Evolutionary conservation across 2,329 filamentous ascomycete genomes (phyloP).

Genomic region (Apiospora kogelbergensis): DNA sequence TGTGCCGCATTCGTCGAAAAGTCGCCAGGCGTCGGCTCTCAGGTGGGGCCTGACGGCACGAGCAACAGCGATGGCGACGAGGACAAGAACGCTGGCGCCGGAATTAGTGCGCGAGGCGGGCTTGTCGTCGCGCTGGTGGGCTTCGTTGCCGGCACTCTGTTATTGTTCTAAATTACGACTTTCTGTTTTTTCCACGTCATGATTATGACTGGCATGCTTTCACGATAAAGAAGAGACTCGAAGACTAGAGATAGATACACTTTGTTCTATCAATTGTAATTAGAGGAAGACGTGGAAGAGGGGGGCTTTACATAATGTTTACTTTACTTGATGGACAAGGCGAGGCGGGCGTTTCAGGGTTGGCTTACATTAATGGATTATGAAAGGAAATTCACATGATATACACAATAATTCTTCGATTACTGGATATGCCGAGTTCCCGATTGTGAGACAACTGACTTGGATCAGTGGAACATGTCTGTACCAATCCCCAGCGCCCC

Average conservation of each 20-base stretch:
- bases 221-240: not conserved
- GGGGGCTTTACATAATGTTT: not conserved
- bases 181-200: not conserved
- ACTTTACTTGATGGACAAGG: not conserved
- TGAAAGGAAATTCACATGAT: not conserved
- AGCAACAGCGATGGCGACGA: not conserved
- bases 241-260: not conserved
- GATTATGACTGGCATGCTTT: not conserved
- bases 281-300: not conserved
- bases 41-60: not conserved
- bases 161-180: not conserved
- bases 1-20: slow-evolving; percentile 8
- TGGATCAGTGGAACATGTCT: too few species aligned
- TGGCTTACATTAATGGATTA: not conserved
- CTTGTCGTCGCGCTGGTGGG: not conserved
- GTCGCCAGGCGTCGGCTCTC: not conserved
- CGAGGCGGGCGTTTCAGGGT: not conserved
- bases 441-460: too few species aligned
- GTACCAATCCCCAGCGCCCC: too few species aligned
- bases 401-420: too few species aligned
- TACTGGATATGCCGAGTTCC: too few species aligned
- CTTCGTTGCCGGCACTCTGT: slow-evolving; percentile 4
- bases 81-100: not conserved
- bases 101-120: not conserved
- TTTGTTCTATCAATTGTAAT: not conserved